Evolutionary conservation across 83 land plant species (phyloP).

Genomic region (Thuja plicata): DNA sequence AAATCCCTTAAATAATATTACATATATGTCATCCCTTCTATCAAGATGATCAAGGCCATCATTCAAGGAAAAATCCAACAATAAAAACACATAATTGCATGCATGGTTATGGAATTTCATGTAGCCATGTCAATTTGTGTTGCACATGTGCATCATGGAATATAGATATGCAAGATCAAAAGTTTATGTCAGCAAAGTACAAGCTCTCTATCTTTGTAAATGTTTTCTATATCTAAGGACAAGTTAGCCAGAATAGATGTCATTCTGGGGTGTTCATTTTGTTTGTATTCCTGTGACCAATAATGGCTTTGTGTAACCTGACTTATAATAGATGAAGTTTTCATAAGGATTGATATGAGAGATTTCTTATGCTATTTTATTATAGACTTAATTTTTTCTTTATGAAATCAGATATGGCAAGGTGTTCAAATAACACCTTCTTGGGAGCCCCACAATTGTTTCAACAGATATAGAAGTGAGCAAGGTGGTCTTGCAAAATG

Average conservation of each 20-base stretch:
- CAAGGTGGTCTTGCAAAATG: constrained; percentile 52
- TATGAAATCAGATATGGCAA: constrained; percentile 49
- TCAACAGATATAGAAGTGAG: no score
- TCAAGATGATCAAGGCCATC: not conserved
- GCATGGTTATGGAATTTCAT: not conserved
- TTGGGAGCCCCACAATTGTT: constrained; percentile 59
- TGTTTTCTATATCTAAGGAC: not conserved
- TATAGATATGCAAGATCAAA: no score
- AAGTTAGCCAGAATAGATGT: not conserved
- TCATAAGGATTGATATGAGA: not conserved
- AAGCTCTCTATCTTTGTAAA: not conserved
- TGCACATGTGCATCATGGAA: not conserved
- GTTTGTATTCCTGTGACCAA: not conserved
- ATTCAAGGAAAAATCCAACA: not conserved
- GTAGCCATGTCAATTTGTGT: not conserved
- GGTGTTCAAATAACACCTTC: constrained; percentile 53
- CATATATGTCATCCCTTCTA: not conserved
- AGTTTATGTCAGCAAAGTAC: not conserved
- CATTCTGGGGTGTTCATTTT: not conserved
- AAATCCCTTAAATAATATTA: not conserved
- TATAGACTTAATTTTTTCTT: not conserved
- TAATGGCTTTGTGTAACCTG: not conserved
- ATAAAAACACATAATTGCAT: not conserved
- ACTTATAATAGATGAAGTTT: not conserved
- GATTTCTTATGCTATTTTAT: not conserved